Percentiles rank a stretch among this genome's conserved stretches.
phyloP scores from a whole-genome alignment of 257 asterid species.

The Gardenia jasminoides region DNA sequence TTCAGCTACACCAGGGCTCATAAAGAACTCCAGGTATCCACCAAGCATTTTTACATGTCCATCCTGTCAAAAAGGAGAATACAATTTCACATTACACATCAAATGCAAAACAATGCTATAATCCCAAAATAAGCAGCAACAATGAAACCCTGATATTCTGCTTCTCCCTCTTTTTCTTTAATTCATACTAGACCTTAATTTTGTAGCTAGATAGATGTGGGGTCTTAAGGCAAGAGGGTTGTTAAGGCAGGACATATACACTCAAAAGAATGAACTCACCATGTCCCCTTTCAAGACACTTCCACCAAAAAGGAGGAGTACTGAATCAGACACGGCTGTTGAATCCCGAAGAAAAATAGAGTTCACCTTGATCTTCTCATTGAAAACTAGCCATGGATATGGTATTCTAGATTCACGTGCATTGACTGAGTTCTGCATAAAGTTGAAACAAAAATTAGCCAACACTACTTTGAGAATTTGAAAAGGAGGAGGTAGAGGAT shows the following conservation, averaged over 20 bases:
- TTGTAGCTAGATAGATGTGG: not conserved
- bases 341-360: constrained; percentile 91
- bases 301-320: constrained; percentile 93
- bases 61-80: constrained; percentile 48
- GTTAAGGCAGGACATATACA: not conserved
- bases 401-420: constrained; percentile 73
- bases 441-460: constrained; percentile 10
- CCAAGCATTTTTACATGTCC: constrained; percentile 89
- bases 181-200: not conserved
- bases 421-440: constrained; percentile 71
- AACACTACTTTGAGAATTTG: not conserved
- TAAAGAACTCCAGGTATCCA: constrained; percentile 86
- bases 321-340: constrained; percentile 83
- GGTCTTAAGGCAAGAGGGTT: not conserved
- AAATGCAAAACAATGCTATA: not conserved
- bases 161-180: not conserved
- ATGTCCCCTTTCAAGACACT: constrained; percentile 55
- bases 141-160: not conserved
- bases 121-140: not conserved
- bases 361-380: constrained; percentile 88
- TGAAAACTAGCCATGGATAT: constrained; percentile 93
- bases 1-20: constrained; percentile 68
- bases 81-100: constrained; percentile 6
- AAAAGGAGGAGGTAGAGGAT: constrained; percentile 13
- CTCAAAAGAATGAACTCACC: constrained; percentile 35